Base-by-base conservation (phyloP, 495 filamentous ascomycete genomes). In the Penicillium daleae region DNA sequence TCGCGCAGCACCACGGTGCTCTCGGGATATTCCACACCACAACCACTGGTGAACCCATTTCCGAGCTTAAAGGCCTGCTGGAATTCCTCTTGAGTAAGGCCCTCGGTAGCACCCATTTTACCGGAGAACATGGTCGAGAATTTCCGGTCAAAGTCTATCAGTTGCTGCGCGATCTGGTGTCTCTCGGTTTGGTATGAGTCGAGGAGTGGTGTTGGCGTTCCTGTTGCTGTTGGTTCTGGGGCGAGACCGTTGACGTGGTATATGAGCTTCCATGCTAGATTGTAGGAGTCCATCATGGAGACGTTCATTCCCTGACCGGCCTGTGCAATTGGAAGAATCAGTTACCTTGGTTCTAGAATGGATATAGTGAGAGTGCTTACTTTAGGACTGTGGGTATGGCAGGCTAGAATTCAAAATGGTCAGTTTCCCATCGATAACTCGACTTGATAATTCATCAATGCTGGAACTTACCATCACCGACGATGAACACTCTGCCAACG, bases 291-390 rank as follows among this genome's bases (percentile, higher is more conserved):
- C 60, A 92, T 85, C 80, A 95, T 91, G 1, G 88, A 89, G 10
- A 91, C 88, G 68, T 96, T 96, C 90, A 94, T 92, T 39, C 91
- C 91, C 79, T 94, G 91, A 5, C 90, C 91, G 26, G 90, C 90
- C 78, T 93, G 10, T 35, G 7, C 6, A n/a, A 15, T 32, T n/a
- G 33, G 24, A 19, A 62, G 46, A 15, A 42, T 46, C 24, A 55
- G 58, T 26, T 6, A 37, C 27, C 15, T 21, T 13, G 24, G 12
- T 3, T n/a, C 22, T 1, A 26, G 26, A 7, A 6, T 3, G 19
- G n/a, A 12, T 21, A 7, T 19, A 44, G 9, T 15, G 22, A 15
- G 6, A 46, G 37, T 64, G 72, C 89, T 79, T 91, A 75, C 89
- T 79, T 92, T 92, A 6, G 90, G 90, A 7, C 85, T 87, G 60